Evolutionary conservation across 78 protist species (phyloP), one percentile per base, ranked within the genome.

Genomic region (Abeoforma whisleri): DNA sequence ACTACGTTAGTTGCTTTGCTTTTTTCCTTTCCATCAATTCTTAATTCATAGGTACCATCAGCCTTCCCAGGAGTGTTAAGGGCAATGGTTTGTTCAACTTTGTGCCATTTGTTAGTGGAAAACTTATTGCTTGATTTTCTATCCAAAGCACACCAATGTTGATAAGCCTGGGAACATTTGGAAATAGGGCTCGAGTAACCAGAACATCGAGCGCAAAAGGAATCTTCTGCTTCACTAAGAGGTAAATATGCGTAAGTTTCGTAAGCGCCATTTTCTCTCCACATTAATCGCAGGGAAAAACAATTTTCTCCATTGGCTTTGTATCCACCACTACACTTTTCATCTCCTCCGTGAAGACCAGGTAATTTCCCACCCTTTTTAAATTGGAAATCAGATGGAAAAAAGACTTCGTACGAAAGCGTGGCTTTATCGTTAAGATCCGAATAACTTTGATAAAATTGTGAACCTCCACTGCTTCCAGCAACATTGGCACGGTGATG

Each of bases 241-340:
- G 79, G 79, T 25, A 74, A 22, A 25, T 74, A 74, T 48, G 36
- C 36, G 79, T 74, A 74, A 22, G 79, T 48, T 25, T 74, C 79
- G 23, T 48, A 35, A 25, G 22, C 79, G 36, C 79, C 79, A 25
- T 74, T 25, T 25, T 74, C 79, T n/a, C 79, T 35, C 79, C 79
- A 74, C 79, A 74, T 74, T 48, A 74, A n/a, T 0, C 79, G 79
- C 28, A 48, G 23, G 23, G 79, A 74, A 48, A 74, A 74, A 48
- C 79, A 74, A 74, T 74, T 48, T 16, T 32, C 12, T 25, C 79
- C 79, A 22, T 74, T 25, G 36, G 79, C 28, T 74, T 74, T 74
- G 23, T 74, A 74, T 28, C 79, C 79, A 25, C 79, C 79, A 25
- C 79, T 74, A 74, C 79, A 74, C 25, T 74, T 25, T 22, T 37